Percentiles rank a stretch among this genome's conserved stretches.
phyloP scores from a whole-genome alignment of 352 stramenopile species.

The Plasmopara halstedii region DNA sequence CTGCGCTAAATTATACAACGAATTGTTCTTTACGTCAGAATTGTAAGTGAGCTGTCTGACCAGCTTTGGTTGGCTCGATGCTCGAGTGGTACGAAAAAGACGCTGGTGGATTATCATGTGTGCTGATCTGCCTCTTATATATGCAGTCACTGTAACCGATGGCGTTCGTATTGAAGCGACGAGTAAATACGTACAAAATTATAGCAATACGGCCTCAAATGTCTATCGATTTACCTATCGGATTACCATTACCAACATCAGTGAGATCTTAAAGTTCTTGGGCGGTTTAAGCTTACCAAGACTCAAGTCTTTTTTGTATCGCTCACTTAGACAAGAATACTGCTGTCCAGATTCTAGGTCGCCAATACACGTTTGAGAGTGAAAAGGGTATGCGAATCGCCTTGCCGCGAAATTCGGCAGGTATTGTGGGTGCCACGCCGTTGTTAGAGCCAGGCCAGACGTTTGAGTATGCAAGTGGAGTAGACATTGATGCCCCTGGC shows the following conservation, averaged over 20 bases:
- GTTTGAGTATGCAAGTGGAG: slow-evolving; percentile 76
- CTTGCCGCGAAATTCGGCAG: slow-evolving; percentile 55
- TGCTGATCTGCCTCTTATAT: background rate
- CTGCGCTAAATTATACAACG: no score
- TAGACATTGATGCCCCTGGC: slow-evolving; percentile 60
- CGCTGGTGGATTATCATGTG: background rate
- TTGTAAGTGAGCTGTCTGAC: slow-evolving; percentile 52
- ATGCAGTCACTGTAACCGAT: slow-evolving; percentile 55
- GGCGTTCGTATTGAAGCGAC: slow-evolving; percentile 66
- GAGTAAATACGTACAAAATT: slow-evolving; percentile 52
- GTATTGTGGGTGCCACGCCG: slow-evolving; percentile 59
- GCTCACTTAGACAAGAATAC: slow-evolving; percentile 43
- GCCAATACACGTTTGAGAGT: slow-evolving; percentile 74
- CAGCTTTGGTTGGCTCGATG: slow-evolving; percentile 60
- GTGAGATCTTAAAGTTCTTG: slow-evolving; percentile 15
- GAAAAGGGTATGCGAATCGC: slow-evolving; percentile 51
- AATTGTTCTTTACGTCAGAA: slow-evolving; percentile 19
- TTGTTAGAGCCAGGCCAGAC: slow-evolving; percentile 54
- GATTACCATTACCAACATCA: slow-evolving; percentile 71
- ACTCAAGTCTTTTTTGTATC: slow-evolving; percentile 7
- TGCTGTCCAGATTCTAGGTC: slow-evolving; percentile 58
- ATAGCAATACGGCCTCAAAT: slow-evolving; percentile 41
- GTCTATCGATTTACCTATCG: slow-evolving; percentile 74
- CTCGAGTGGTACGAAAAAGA: slow-evolving; percentile 42
- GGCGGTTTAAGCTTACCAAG: background rate